A percentile compares a stretch with the other conserved stretches of the same genome.
Conservation (phyloP, 2,329 filamentous ascomycete genomes). For the Aspergillus luchuensis region DNA sequence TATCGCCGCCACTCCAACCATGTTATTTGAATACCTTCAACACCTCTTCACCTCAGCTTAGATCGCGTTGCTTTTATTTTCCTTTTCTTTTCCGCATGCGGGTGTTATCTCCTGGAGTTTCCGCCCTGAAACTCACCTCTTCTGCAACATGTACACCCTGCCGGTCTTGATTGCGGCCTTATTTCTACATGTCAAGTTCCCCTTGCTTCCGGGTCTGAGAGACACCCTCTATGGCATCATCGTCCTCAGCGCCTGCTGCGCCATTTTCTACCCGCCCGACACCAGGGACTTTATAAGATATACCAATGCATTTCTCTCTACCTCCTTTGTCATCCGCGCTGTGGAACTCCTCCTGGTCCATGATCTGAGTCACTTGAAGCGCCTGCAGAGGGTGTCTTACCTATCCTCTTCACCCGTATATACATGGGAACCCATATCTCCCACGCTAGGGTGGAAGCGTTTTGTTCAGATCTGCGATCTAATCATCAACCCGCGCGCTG, state of each 20-base stretch:
- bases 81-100: background rate
- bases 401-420: slow-evolving; percentile 11
- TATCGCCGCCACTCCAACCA: background rate
- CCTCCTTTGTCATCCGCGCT: slow-evolving; percentile 17
- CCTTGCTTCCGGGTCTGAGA: background rate
- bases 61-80: background rate
- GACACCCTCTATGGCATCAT: slow-evolving; percentile 7
- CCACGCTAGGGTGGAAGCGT: slow-evolving; percentile 6
- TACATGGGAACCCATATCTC: slow-evolving; percentile 15
- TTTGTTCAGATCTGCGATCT: slow-evolving; percentile 16
- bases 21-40: background rate
- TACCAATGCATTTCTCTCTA: slow-evolving; percentile 20
- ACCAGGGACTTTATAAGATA: slow-evolving; percentile 14
- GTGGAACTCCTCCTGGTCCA: slow-evolving; percentile 18
- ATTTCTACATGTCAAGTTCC: slow-evolving; percentile 8
- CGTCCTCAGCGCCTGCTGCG: slow-evolving; percentile 11
- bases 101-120: background rate
- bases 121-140: background rate
- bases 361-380: slow-evolving; percentile 11
- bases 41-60: background rate
- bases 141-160: slow-evolving; percentile 1
- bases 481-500: slow-evolving; percentile 19
- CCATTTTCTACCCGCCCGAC: slow-evolving; percentile 15
- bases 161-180: background rate
- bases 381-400: slow-evolving; percentile 8